Conservation (phyloP, 1,284 basidiomycete genomes). For the Rhodotorula sp. region DNA sequence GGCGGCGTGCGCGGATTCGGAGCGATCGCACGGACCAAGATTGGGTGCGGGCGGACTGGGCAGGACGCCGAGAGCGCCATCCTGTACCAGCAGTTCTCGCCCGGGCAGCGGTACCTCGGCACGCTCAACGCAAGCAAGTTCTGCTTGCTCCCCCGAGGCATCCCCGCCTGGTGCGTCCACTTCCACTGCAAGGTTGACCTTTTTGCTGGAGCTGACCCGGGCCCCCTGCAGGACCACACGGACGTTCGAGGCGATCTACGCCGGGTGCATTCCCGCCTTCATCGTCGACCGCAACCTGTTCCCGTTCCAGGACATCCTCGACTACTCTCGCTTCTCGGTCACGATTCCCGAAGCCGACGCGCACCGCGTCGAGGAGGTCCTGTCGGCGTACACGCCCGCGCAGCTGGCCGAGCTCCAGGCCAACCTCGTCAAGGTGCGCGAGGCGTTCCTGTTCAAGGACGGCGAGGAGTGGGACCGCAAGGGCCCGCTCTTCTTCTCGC, state of each 20-base stretch:
- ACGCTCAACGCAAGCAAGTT: conserved; percentile 52
- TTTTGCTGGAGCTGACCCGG: background rate
- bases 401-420: conserved; percentile 53
- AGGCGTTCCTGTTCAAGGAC: conserved; percentile 53
- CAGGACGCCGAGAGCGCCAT: conserved; percentile 45
- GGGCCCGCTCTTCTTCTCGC: conserved; percentile 50
- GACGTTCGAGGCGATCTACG: conserved; percentile 55
- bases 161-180: conserved; percentile 40
- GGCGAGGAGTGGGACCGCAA: conserved; percentile 37
- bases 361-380: conserved; percentile 53
- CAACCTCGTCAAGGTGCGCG: conserved; percentile 52
- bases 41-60: conserved; percentile 38
- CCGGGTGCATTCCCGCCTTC: conserved; percentile 56
- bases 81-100: conserved; percentile 49
- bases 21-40: conserved; percentile 42
- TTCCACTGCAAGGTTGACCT: background rate
- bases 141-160: conserved; percentile 54
- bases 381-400: conserved; percentile 50
- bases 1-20: conserved; percentile 45
- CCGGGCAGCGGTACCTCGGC: conserved; percentile 51
- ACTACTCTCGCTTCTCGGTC: conserved; percentile 55
- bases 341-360: conserved; percentile 53
- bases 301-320: conserved; percentile 54
- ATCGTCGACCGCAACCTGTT: conserved; percentile 54
- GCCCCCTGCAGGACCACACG: conserved; percentile 50